Conservation (phyloP, 2,329 filamentous ascomycete genomes). For the Epicoccum nigrum region DNA sequence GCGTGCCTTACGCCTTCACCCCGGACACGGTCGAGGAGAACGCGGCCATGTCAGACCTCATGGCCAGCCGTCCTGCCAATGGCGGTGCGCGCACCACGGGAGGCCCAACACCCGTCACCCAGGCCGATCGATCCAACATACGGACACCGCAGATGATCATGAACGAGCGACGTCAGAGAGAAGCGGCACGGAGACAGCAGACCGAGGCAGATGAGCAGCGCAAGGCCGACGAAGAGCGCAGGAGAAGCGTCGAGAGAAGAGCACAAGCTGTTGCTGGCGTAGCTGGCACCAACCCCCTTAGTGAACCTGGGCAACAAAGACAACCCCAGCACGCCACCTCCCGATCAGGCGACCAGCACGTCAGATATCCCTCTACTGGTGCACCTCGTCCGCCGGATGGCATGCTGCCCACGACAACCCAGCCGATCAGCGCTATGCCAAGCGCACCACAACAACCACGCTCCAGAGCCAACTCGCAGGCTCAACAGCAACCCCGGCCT, state of each 20-base stretch:
- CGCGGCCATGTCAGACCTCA: slow-evolving; percentile 88
- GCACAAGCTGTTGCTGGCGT: slow-evolving; percentile 60
- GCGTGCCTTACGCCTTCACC: slow-evolving; percentile 81
- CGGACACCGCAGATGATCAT: slow-evolving; percentile 89
- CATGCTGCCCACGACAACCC: slow-evolving; percentile 29
- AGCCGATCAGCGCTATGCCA: slow-evolving; percentile 32
- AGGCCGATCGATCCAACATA: slow-evolving; percentile 64
- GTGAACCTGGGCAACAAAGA: slow-evolving; percentile 38
- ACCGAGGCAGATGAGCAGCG: slow-evolving; percentile 61
- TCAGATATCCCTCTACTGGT: slow-evolving; percentile 33
- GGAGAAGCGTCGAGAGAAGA: slow-evolving; percentile 66
- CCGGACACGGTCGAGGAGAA: slow-evolving; percentile 85
- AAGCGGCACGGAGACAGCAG: slow-evolving; percentile 72
- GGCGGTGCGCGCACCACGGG: slow-evolving; percentile 61
- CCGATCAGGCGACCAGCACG: slow-evolving; percentile 38
- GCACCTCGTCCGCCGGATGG: slow-evolving; percentile 40
- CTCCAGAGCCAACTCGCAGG: slow-evolving; percentile 41
- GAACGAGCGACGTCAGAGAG: slow-evolving; percentile 80
- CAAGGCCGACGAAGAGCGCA: slow-evolving; percentile 58
- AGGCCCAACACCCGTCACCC: slow-evolving; percentile 60
- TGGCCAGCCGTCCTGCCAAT: slow-evolving; percentile 64
- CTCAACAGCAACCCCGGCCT: slow-evolving; percentile 46
- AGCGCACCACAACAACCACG: slow-evolving; percentile 40
- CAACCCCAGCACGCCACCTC: slow-evolving; percentile 34
- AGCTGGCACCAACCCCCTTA: slow-evolving; percentile 49